Base-by-base conservation (phyloP, 2,329 filamentous ascomycete genomes). In the Seiridium cupressi region DNA sequence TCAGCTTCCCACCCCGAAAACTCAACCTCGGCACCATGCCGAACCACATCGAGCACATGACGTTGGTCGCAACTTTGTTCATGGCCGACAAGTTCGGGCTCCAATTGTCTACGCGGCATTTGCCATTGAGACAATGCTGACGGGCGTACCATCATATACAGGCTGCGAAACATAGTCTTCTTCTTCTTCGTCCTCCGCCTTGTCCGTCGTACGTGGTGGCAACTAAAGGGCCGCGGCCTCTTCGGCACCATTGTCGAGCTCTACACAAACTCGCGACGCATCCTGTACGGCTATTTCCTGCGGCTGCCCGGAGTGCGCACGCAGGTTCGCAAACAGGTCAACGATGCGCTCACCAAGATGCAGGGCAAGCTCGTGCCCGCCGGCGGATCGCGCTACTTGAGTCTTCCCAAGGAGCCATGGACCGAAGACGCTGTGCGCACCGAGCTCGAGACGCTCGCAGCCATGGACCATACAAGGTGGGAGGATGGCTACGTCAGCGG, bases 401-500 rank as follows among this genome's bases (percentile, higher is more conserved):
- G 84, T 5, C 81, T 99, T 13, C 95, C 95, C 4, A 89, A 89
- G 73, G 87, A 94, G 71, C 94, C 93, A 72, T 91, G 93, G 89
- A 83, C 85, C 34, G 82, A 89, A 47, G 93, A 97, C 18, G 86
- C 88, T 63, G 84, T 99, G 47, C 86, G 88, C 67, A 85, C 86
- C 62, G 94, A 97, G 80, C 84, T 99, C 63, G 85, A 89, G 62
- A 85, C 87, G 66, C 81, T 99, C 66, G 88, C 89, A 13, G 87
- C 83, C 54, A 91, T 99, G 90, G 89, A 97, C 69, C 95, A 98
- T 76, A 97, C 93, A 2, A 86, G 90, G 65, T 99, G 95, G 95
- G 95, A 99, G 77, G 94, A 98, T 74, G 95, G 95, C 7, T 89
- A 87, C 65, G 95, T 99, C 58, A 96, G 91, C 47, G 95, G 95